Percentiles rank a stretch among this genome's conserved stretches.
These are phyloP conservation scores for Apodospora peruviana DNA, from an alignment of 495 filamentous ascomycete species.

Conservation along the genomic window DNA sequence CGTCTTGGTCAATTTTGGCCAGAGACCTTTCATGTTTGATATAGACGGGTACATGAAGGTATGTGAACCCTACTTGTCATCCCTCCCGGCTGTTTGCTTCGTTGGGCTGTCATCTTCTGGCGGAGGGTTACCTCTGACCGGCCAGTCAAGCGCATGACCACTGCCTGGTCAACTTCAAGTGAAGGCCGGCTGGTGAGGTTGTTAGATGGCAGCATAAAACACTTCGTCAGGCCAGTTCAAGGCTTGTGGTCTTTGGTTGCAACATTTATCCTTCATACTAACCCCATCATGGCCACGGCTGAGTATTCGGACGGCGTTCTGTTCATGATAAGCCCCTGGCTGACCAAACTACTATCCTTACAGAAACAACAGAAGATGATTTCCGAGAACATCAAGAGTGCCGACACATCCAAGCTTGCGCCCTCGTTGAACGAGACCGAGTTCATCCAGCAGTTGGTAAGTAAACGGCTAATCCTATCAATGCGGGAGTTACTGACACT, in stretches of 20 bases:
- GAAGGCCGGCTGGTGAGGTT: too few relatives aligned
- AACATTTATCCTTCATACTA: too few relatives aligned
- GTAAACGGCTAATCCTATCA: slow-evolving; percentile 5
- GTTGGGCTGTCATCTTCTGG: too few relatives aligned
- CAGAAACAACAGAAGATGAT: slow-evolving; percentile 56
- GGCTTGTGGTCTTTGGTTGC: too few relatives aligned
- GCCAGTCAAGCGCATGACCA: too few relatives aligned
- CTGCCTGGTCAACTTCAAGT: too few relatives aligned
- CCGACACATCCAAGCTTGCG: slow-evolving; percentile 49
- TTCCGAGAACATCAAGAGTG: slow-evolving; percentile 27
- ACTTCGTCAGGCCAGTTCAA: too few relatives aligned
- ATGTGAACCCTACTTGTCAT: slow-evolving; percentile 13
- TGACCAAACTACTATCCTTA: slow-evolving; percentile 24
- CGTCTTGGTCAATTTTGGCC: slow-evolving; percentile 86
- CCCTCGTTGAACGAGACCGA: slow-evolving; percentile 66
- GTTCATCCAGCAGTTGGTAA: slow-evolving; percentile 68
- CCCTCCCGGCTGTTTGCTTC: too few relatives aligned
- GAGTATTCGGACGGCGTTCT: neutral
- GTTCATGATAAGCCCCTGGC: slow-evolving; percentile 2
- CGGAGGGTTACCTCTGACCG: too few relatives aligned
- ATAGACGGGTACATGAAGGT: slow-evolving; percentile 86
- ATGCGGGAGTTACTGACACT: slow-evolving; percentile 8
- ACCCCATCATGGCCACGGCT: too few relatives aligned
- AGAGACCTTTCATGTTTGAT: slow-evolving; percentile 82
- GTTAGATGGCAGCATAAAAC: too few relatives aligned